phyloP scores from a whole-genome alignment of 345 rosid species.

The Gossypioides kirkii region DNA sequence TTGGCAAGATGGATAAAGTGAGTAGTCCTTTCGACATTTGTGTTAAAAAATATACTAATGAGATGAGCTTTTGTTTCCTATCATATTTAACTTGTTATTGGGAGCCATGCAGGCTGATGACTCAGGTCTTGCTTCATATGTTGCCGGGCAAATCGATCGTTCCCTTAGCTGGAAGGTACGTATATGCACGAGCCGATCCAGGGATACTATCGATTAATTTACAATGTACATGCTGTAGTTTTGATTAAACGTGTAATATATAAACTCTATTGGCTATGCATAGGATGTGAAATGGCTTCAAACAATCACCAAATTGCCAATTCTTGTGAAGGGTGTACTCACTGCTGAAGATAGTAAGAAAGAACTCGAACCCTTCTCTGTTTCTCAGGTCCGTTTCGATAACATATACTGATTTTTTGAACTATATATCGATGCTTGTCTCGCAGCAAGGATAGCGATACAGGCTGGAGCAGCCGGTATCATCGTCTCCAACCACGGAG shows the following conservation, averaged over 20 bases:
- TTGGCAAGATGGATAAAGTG: slow-evolving; percentile 81
- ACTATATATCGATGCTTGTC: not conserved
- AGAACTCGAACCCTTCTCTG: not conserved
- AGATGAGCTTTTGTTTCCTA: not conserved
- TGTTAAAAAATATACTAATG: not conserved
- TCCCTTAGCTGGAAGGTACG: slow-evolving; percentile 87
- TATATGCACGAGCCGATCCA: not conserved
- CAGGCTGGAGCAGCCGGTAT: slow-evolving; percentile 88
- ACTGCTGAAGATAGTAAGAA: slow-evolving; percentile 78
- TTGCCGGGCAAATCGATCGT: slow-evolving; percentile 84
- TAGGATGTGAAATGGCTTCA: slow-evolving; percentile 1
- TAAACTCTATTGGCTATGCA: not conserved
- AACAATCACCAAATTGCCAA: slow-evolving; percentile 74
- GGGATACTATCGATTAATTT: not conserved
- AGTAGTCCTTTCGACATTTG: not conserved
- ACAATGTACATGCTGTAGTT: not conserved
- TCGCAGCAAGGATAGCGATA: slow-evolving; percentile 65
- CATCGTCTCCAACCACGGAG: slow-evolving; percentile 89
- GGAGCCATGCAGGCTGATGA: slow-evolving; percentile 51
- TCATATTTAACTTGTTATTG: not conserved
- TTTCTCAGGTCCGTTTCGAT: not conserved
- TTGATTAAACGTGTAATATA: not conserved
- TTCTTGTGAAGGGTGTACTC: slow-evolving; percentile 83
- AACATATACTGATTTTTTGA: not conserved
- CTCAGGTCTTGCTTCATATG: slow-evolving; percentile 88